These are phyloP conservation scores for Russula sp. DNA, from an alignment of 768 basidiomycete species.

Conservation along the genomic window DNA sequence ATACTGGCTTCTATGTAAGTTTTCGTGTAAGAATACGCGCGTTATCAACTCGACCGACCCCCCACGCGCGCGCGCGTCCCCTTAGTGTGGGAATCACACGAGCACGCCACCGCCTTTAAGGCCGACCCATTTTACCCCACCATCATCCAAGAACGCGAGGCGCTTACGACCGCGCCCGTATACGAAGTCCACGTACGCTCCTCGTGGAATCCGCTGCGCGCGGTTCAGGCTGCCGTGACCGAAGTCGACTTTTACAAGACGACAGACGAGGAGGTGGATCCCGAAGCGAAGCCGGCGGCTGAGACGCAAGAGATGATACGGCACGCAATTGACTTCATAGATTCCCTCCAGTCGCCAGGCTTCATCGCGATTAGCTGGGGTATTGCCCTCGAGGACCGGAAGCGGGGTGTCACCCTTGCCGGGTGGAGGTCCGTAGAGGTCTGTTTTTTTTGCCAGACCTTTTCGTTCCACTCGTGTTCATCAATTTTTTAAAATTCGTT, in stretches of 20 bases:
- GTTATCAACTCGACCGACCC: no score
- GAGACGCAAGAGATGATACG: neutral
- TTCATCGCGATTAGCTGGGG: constrained; percentile 11
- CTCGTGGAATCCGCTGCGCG: neutral
- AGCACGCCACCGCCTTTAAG: constrained; percentile 7
- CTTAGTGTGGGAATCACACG: constrained; percentile 12
- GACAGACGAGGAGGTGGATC: neutral
- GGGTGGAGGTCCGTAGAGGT: constrained; percentile 20
- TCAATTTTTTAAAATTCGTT: no score
- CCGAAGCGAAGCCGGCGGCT: neutral
- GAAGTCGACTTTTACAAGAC: neutral
- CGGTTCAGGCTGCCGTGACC: constrained; percentile 2
- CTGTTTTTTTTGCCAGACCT: neutral
- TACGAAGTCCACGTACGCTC: neutral
- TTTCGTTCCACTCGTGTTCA: neutral
- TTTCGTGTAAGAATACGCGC: no score
- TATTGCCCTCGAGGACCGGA: neutral
- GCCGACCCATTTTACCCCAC: neutral
- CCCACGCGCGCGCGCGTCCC: neutral
- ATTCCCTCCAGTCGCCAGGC: neutral
- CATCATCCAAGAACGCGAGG: neutral
- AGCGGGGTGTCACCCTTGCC: neutral
- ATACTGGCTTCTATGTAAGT: constrained; percentile 20
- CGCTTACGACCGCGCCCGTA: neutral
- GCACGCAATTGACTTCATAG: neutral